Percentiles rank a stretch among this genome's conserved stretches.
Conservation (phyloP, 495 filamentous ascomycete genomes). For the Margaritispora aquatica region DNA sequence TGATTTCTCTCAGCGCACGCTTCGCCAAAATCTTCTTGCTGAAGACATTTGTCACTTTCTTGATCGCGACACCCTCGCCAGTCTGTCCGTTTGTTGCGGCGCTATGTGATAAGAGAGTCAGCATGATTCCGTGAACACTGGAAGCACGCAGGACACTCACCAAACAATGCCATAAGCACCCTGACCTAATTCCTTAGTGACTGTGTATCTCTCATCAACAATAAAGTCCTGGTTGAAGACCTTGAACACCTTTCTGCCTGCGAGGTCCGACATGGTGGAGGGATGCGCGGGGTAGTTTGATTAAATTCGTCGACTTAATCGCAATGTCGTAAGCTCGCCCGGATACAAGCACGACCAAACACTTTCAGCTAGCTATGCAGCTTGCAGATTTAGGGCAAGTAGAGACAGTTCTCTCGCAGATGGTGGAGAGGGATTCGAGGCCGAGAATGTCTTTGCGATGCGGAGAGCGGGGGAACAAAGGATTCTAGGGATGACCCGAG, state of each 20-base stretch:
- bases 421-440: neutral
- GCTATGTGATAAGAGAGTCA: conserved; percentile 37
- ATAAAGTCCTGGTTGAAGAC: conserved; percentile 99
- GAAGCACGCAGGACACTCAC: conserved; percentile 43
- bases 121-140: neutral
- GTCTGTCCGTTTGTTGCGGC: conserved; percentile 89
- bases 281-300: neutral
- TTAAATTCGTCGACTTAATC: neutral
- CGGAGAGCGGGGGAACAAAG: neutral
- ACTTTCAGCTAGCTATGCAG: neutral
- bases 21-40: conserved; percentile 99
- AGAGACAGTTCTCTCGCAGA: neutral
- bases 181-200: conserved; percentile 97
- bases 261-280: conserved; percentile 21
- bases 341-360: neutral
- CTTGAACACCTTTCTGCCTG: conserved; percentile 60
- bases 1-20: conserved; percentile 95
- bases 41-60: conserved; percentile 99
- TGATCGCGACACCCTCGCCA: conserved; percentile 95
- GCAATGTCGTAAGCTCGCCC: neutral
- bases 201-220: conserved; percentile 95
- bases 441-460: neutral
- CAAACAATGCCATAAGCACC: conserved; percentile 99
- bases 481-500: neutral
- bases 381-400: neutral